A percentile compares a stretch with the other conserved stretches of the same genome.
These are phyloP conservation scores for Hymenotorrendiella dingleyae DNA, from an alignment of 2,329 filamentous ascomycete genomes.

Conservation along the genomic window DNA sequence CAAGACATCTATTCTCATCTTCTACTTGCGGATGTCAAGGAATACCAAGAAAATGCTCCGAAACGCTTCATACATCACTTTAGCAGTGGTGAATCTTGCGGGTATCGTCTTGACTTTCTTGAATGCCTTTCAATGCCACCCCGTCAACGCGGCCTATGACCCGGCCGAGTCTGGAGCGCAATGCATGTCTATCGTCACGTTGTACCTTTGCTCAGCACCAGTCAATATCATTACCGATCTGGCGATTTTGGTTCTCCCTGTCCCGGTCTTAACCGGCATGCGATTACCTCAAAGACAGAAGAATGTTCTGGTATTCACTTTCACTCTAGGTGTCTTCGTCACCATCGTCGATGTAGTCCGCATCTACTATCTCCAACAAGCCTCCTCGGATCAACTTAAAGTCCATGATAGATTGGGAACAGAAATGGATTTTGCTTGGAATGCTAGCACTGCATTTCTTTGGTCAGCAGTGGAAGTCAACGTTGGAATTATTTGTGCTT, in stretches of 20 bases:
- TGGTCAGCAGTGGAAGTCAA: conserved; percentile 96
- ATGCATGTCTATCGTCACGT: conserved; percentile 43
- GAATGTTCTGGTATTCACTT: conserved; percentile 78
- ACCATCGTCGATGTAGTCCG: conserved; percentile 82
- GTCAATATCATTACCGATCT: conserved; percentile 90
- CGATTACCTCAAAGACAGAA: conserved; percentile 80
- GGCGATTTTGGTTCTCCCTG: conserved; percentile 78
- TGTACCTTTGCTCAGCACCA: conserved; percentile 71
- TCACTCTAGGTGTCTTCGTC: conserved; percentile 81
- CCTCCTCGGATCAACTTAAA: conserved; percentile 9
- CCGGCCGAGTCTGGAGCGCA: conserved; percentile 31
- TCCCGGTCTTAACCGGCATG: conserved; percentile 84
- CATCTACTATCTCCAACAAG: conserved; percentile 77
- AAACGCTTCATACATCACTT: conserved; percentile 72
- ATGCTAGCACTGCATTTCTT: conserved; percentile 81
- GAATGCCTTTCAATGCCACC: conserved; percentile 81
- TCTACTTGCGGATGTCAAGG: conserved; percentile 78
- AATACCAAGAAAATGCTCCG: conserved; percentile 71
- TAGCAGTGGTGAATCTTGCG: conserved; percentile 72
- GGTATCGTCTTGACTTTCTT: conserved; percentile 76
- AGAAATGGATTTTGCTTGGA: conserved; percentile 56
- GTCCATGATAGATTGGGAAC: conserved; percentile 36
- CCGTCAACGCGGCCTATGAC: conserved; percentile 64
- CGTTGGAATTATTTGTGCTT: conserved; percentile 82
- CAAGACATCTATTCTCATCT: conserved; percentile 87